These are phyloP conservation scores for Quercus mongolica DNA, from an alignment of 306 rosid species.

Conservation along the genomic window DNA sequence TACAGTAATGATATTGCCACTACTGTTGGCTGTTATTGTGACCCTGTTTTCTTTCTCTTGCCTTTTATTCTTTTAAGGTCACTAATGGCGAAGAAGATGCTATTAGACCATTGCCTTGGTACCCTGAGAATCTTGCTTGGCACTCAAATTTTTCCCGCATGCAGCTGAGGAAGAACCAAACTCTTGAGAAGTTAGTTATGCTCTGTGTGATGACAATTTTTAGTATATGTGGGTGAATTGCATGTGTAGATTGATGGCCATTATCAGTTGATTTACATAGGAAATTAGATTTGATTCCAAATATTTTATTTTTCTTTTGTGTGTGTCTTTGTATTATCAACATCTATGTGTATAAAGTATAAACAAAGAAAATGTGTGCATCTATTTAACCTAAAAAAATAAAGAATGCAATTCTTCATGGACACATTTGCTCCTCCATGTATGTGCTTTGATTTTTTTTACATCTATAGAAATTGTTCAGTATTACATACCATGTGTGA, in stretches of 20 bases:
- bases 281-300: neutral
- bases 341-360: neutral
- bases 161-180: conserved; percentile 95
- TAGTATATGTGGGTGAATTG: neutral
- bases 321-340: neutral
- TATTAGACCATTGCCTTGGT: conserved; percentile 90
- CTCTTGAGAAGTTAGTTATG: conserved; percentile 73
- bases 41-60: neutral
- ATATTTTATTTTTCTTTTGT: neutral
- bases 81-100: conserved; percentile 69
- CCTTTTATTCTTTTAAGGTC: conserved; percentile 41
- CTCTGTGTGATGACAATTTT: conserved; percentile 5
- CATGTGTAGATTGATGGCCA: neutral
- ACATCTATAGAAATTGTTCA: neutral
- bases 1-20: neutral
- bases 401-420: neutral
- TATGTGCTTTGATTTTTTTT: neutral
- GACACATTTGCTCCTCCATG: neutral
- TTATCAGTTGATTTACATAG: neutral
- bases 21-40: neutral
- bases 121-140: conserved; percentile 94
- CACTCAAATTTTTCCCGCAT: conserved; percentile 92
- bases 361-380: neutral
- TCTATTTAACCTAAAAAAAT: neutral
- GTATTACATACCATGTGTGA: neutral